Base-by-base conservation (phyloP, 768 basidiomycete species). In the Boletus tylopilopsis region DNA sequence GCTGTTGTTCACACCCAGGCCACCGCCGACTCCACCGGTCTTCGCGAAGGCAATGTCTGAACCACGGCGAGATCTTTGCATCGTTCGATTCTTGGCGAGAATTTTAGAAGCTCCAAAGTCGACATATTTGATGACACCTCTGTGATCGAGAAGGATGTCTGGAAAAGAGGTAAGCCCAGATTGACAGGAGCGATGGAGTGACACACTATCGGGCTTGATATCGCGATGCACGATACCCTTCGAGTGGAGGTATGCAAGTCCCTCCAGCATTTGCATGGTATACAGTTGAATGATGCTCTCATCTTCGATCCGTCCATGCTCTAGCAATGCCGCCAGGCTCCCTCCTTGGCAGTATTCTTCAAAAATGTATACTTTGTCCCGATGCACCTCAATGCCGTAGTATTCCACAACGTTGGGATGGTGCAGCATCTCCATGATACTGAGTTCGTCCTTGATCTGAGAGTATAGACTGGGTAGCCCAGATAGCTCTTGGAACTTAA, bases 401-500 rank as follows among this genome's bases (percentile, higher is more conserved):
- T 97, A 99, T 69, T 97, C 94, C 44, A 98, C 96, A 35, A 98
- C 89, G 62, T 98, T 98, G 21, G 91, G 91, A 69, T 99, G 96
- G 54, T 91, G 90, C 22, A 98, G 77, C 82, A 98, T 87, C 68
- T 94, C 92, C 96, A 99, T 99, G 48, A 99, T 93, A 57, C 82
- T 85, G 47, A 96, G 82, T 70, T 99, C 96, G 65, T 98, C 94
- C 66, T 84, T 87, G 69, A 98, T 96, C 64, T 94, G 90, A 45
- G 89, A 79, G 71, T 92, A 91, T 23, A 98, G 76, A 54, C 82
- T 90, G 4, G 94, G 89, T 44, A 92, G 72, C 18, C 90, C 91
- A 6, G 90, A 84, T 12, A 95, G 73, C 66, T 97, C 95, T 64
- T 94, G 93, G 68, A 94, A 95, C 51, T 93, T 92, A 67, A 98